A percentile compares a stretch with the other conserved stretches of the same genome.
Conservation (phyloP, 352 stramenopile genomes). For the Phytophthora multivora region DNA sequence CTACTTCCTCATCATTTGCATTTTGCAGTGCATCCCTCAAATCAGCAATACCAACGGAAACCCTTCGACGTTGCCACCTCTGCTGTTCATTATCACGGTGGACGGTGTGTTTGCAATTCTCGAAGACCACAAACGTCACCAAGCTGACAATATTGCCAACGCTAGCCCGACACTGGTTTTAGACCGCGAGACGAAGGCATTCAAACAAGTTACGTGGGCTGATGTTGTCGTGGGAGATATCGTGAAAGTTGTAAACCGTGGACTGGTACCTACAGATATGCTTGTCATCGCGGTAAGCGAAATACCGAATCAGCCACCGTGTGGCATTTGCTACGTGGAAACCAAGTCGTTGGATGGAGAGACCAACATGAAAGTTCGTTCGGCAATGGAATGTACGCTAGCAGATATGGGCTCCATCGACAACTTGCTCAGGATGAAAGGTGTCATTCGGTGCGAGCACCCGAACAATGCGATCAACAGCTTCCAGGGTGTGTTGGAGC, state of each 20-base stretch:
- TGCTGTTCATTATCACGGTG: conserved; percentile 92
- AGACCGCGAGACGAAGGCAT: conserved; percentile 44
- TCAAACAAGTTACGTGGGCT: conserved; percentile 69
- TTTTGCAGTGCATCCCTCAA: conserved; percentile 82
- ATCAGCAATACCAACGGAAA: conserved; percentile 92
- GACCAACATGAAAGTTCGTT: conserved; percentile 93
- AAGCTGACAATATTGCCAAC: conserved; percentile 86
- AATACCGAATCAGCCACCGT: conserved; percentile 53
- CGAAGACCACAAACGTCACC: conserved; percentile 88
- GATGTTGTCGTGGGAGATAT: conserved; percentile 89
- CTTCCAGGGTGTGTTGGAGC: conserved; percentile 87
- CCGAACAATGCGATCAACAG: conserved; percentile 92
- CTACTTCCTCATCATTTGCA: conserved; percentile 93
- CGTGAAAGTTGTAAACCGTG: conserved; percentile 79
- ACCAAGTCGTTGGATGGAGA: conserved; percentile 93
- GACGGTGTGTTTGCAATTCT: conserved; percentile 88
- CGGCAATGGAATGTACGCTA: conserved; percentile 75
- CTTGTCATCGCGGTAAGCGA: conserved; percentile 84
- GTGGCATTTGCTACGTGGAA: conserved; percentile 89
- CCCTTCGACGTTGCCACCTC: conserved; percentile 85
- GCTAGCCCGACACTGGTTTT: conserved; percentile 67
- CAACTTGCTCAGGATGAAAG: conserved; percentile 59
- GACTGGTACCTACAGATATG: conserved; percentile 85
- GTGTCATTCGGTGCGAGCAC: conserved; percentile 71
- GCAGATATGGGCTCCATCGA: conserved; percentile 46